Evolutionary conservation across 139 green algal species (phyloP).

Genomic region (Chlorella sp.): DNA sequence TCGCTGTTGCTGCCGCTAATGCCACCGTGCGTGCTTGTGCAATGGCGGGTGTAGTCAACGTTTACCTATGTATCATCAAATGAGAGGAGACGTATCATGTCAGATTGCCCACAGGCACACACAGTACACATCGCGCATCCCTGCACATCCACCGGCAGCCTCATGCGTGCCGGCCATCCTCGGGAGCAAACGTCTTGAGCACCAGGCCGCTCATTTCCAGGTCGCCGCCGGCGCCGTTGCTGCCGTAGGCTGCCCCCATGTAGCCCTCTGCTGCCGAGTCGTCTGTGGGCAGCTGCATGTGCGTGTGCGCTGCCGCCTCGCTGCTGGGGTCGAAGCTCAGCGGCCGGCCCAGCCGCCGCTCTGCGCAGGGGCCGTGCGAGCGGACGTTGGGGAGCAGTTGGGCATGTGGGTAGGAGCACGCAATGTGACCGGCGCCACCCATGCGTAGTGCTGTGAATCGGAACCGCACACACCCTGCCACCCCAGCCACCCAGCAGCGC

Average conservation of each 20-base stretch:
- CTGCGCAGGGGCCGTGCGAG: neutral
- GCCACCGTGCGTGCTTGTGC: too few relatives aligned
- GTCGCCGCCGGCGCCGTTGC: neutral
- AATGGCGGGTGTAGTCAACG: too few relatives aligned
- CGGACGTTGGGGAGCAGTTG: too few relatives aligned
- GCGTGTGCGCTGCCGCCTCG: neutral
- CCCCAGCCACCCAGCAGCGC: neutral
- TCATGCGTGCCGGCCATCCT: too few relatives aligned
- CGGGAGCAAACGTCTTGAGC: conserved; percentile 3
- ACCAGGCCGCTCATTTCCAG: conserved; percentile 5
- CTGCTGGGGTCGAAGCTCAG: neutral
- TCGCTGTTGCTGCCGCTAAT: too few relatives aligned
- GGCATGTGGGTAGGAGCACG: neutral
- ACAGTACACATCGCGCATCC: too few relatives aligned
- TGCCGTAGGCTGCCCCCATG: neutral
- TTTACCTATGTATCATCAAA: too few relatives aligned
- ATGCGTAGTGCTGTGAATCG: neutral
- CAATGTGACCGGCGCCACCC: neutral
- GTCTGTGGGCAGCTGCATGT: neutral
- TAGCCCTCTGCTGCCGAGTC: neutral
- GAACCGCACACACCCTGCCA: neutral
- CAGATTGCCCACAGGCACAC: too few relatives aligned
- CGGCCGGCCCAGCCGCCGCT: neutral
- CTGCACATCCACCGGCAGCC: too few relatives aligned
- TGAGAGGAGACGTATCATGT: too few relatives aligned